A percentile compares a stretch with the other conserved stretches of the same genome.
Conservation (phyloP, 768 basidiomycete genomes). For the Tylopilus plumbeoviolaceoides region DNA sequence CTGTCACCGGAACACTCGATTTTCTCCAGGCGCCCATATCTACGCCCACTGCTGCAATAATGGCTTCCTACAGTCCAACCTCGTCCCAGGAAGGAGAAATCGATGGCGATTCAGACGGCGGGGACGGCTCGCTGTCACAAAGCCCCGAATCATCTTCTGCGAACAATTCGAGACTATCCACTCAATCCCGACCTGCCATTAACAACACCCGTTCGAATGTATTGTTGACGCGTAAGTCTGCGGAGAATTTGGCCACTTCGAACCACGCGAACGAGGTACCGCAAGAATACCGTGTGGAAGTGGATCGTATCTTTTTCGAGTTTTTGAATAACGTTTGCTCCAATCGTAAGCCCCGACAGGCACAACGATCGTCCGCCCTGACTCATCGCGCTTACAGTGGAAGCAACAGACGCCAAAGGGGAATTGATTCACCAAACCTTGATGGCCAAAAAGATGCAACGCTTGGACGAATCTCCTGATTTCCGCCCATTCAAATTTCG, state of each 20-base stretch:
- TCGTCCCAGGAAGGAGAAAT: conserved; percentile 51
- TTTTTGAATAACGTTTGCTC: conserved; percentile 88
- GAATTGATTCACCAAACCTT: conserved; percentile 97
- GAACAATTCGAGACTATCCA: conserved; percentile 14
- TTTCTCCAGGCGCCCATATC: conserved; percentile 26
- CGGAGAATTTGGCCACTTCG: conserved; percentile 24
- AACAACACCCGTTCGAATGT: conserved; percentile 15
- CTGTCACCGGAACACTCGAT: conserved; percentile 25
- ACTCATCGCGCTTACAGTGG: conserved; percentile 52
- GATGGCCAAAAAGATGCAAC: conserved; percentile 99
- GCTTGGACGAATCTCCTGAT: conserved; percentile 92
- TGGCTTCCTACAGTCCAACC: conserved; percentile 24
- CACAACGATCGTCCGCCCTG: conserved; percentile 2
- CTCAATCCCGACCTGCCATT: conserved; percentile 23
- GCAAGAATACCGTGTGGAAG: conserved; percentile 72
- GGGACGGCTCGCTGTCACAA: conserved; percentile 27
- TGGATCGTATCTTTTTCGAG: conserved; percentile 88
- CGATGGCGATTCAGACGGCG: conserved; percentile 44
- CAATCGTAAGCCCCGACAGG: conserved; percentile 59
- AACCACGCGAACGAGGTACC: conserved; percentile 63
- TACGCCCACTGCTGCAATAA: conserved; percentile 2
- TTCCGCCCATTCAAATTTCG: conserved; percentile 99
- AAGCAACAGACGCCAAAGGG: conserved; percentile 89
- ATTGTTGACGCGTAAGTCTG: conserved; percentile 18
- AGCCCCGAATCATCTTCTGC: conserved; percentile 31